Conservation (phyloP, 495 filamentous ascomycete genomes). For the Aspergillus nanangensis region DNA sequence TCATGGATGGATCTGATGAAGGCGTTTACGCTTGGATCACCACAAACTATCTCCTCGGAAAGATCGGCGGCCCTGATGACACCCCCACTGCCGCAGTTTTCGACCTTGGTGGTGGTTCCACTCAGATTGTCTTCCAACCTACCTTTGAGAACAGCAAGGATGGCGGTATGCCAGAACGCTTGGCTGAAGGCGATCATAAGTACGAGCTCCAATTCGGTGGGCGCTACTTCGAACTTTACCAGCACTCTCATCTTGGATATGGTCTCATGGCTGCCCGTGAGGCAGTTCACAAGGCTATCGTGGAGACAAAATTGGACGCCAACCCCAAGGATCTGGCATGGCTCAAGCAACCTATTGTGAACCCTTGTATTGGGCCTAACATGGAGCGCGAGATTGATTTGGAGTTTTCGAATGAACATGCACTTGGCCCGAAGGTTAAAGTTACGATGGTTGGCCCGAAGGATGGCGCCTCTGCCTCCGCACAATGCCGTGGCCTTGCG, state of each 20-base stretch:
- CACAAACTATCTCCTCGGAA: slow-evolving; percentile 94
- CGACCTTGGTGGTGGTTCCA: slow-evolving; percentile 93
- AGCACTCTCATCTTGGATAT: slow-evolving; percentile 96
- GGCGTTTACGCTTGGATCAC: slow-evolving; percentile 99
- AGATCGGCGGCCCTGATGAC: slow-evolving; percentile 90
- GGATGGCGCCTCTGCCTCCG: slow-evolving; percentile 55
- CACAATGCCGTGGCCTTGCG: slow-evolving; percentile 83
- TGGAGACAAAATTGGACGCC: slow-evolving; percentile 55
- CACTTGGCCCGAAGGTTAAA: slow-evolving; percentile 54
- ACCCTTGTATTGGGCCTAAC: slow-evolving; percentile 86
- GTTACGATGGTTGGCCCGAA: slow-evolving; percentile 85
- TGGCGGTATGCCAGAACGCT: slow-evolving; percentile 83
- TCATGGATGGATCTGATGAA: slow-evolving; percentile 95
- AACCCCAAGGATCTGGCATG: slow-evolving; percentile 49
- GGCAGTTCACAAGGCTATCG: slow-evolving; percentile 68
- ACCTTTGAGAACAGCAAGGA: slow-evolving; percentile 72
- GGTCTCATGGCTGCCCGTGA: slow-evolving; percentile 93
- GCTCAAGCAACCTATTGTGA: slow-evolving; percentile 59
- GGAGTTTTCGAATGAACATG: slow-evolving; percentile 55
- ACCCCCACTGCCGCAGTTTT: slow-evolving; percentile 90
- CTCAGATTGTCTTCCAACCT: slow-evolving; percentile 96
- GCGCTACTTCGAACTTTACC: slow-evolving; percentile 88
- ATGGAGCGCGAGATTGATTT: slow-evolving; percentile 67
- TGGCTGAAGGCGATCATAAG: slow-evolving; percentile 92
- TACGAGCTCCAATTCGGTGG: slow-evolving; percentile 90